These are phyloP conservation scores for Eustoma russellianum DNA, from an alignment of 257 asterid species.

Conservation along the genomic window DNA sequence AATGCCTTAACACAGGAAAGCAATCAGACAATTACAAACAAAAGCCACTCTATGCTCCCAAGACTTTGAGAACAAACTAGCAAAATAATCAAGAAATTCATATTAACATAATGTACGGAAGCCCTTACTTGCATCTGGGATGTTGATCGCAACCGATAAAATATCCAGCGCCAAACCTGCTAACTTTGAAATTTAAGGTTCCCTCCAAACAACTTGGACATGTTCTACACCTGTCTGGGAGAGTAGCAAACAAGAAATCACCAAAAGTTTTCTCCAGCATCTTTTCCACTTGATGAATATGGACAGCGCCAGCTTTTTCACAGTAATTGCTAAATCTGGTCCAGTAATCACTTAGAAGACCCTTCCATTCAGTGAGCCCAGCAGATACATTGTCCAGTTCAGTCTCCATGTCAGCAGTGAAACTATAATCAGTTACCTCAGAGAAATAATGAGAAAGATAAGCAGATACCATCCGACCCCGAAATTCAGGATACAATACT, in stretches of 20 bases:
- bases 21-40: too few relatives aligned
- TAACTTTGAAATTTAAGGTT: conserved; percentile 75
- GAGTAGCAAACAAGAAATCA: conserved; percentile 58
- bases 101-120: not conserved
- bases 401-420: conserved; percentile 97
- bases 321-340: conserved; percentile 83
- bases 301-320: conserved; percentile 47
- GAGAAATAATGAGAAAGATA: conserved; percentile 75
- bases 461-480: conserved; percentile 96
- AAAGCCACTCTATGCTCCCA: too few relatives aligned
- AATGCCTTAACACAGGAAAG: too few relatives aligned
- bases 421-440: conserved; percentile 87
- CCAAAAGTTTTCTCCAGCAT: conserved; percentile 83
- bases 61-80: too few relatives aligned
- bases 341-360: conserved; percentile 91
- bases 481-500: conserved; percentile 71
- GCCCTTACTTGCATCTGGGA: conserved; percentile 88
- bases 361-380: conserved; percentile 94
- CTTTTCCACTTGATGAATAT: conserved; percentile 88
- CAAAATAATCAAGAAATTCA: too few relatives aligned
- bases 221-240: conserved; percentile 53
- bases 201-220: conserved; percentile 86
- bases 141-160: conserved; percentile 93
- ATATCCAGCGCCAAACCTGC: conserved; percentile 85
- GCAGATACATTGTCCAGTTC: conserved; percentile 95